Conservation (phyloP, 2,329 filamentous ascomycete genomes). For the Hirsutella thompsonii region DNA sequence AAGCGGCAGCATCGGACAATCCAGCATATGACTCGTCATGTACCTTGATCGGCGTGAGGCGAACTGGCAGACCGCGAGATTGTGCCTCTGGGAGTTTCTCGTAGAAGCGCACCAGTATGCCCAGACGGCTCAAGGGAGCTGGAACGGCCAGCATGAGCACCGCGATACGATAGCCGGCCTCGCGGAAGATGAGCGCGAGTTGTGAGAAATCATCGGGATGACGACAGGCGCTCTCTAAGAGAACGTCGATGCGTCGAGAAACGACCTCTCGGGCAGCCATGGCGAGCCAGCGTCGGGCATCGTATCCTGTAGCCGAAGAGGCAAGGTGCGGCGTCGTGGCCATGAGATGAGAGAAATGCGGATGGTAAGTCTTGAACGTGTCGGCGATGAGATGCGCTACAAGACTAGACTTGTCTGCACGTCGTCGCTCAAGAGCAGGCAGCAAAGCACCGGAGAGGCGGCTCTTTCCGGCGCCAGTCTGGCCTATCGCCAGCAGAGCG, state of each 20-base stretch:
- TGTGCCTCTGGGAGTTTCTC: constrained; percentile 20
- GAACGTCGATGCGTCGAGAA: constrained; percentile 17
- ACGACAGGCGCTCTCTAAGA: constrained; percentile 32
- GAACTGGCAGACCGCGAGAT: constrained; percentile 20
- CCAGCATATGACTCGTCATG: constrained; percentile 32
- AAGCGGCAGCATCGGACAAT: constrained; percentile 21
- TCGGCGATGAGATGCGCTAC: constrained; percentile 32
- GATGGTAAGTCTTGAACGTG: constrained; percentile 36
- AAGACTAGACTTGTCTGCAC: not conserved
- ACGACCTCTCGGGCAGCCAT: constrained; percentile 23
- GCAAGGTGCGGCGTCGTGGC: constrained; percentile 19
- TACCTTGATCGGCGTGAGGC: constrained; percentile 29
- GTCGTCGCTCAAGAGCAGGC: constrained; percentile 13
- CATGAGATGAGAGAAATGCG: constrained; percentile 21
- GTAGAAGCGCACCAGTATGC: constrained; percentile 27
- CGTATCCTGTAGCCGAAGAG: constrained; percentile 23
- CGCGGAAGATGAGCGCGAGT: constrained; percentile 21
- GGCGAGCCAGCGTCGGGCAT: constrained; percentile 30
- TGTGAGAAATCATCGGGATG: constrained; percentile 26
- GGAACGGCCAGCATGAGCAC: constrained; percentile 30
- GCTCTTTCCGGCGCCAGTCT: constrained; percentile 36
- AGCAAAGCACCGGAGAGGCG: constrained; percentile 25
- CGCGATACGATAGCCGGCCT: constrained; percentile 21
- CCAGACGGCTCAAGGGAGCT: constrained; percentile 25
- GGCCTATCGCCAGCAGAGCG: constrained; percentile 15